phyloP scores from a whole-genome alignment of 2,329 filamentous ascomycete genomes.

The Neonectria sp. region DNA sequence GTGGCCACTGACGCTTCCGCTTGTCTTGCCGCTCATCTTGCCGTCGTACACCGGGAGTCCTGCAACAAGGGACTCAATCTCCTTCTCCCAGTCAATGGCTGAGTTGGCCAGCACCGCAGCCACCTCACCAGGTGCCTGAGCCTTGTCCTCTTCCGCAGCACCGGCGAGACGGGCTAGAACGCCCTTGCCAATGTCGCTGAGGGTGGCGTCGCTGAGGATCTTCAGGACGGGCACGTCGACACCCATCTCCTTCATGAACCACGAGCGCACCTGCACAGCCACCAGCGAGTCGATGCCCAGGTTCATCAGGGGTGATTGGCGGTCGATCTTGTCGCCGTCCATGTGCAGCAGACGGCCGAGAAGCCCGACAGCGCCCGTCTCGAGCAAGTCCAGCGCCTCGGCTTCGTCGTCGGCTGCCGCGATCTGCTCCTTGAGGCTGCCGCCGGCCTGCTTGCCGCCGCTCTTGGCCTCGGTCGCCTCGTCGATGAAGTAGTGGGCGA shows the following conservation, averaged over 20 bases:
- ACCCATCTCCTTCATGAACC: conserved; percentile 4
- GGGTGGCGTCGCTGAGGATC: conserved; percentile 9
- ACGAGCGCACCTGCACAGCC: not conserved
- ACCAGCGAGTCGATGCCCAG: conserved; percentile 2
- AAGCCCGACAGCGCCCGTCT: conserved; percentile 1
- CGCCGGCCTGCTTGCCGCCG: not conserved
- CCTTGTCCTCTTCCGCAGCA: not conserved
- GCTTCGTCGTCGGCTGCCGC: not conserved
- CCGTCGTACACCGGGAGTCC: not conserved
- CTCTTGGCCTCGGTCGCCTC: not conserved
- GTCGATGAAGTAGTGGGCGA: not conserved
- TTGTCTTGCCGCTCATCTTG: not conserved
- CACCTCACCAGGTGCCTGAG: not conserved
- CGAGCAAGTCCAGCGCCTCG: not conserved
- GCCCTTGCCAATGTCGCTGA: not conserved
- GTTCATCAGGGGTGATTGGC: conserved; percentile 3
- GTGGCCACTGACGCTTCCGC: not conserved
- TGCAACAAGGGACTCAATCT: not conserved
- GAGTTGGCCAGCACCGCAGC: conserved; percentile 7
- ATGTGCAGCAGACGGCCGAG: conserved; percentile 2
- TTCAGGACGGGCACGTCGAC: not conserved
- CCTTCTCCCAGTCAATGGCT: conserved; percentile 9
- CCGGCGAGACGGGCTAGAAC: not conserved
- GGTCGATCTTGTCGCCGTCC: conserved; percentile 7
- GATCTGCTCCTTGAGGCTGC: conserved; percentile 1